Base-by-base conservation (phyloP, 306 rosid genomes). In the Mimosa bimucronata region DNA sequence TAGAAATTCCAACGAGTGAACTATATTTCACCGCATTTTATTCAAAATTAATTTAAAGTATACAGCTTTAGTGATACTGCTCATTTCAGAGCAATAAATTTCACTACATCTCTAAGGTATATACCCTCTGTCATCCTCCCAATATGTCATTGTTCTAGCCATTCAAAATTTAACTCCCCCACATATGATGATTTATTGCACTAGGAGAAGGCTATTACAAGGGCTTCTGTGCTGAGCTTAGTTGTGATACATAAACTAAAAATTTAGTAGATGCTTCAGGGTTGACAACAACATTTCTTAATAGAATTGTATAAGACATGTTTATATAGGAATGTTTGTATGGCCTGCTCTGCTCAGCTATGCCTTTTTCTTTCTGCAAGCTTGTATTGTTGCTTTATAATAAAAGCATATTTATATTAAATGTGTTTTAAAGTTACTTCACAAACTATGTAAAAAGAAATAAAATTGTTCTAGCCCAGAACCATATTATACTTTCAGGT, bases 371-470 rank as follows among this genome's bases (percentile, higher is more conserved):
- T 31, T n/a, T 40, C 30, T 40, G 31, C 52, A 38, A 26, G 31
- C 72, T 66, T 66, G 18, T 66, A 37, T 66, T 37, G 72, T 38
- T 38, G 50, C 50, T 19, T 67, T 19, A 18, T 38, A 38, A 38
- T 38, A 67, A 38, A 19, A 67, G 9, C 38, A 34, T n/a, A n/a
- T 34, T 34, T 21, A n/a, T 1, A 10, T 12, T 68, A 68, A 69
- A 69, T 42, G 14, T 42, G 42, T 69, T 67, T 1, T 21, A 10
- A 18, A n/a, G 29, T 12, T n/a, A 8, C 18, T 41, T 38, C 38
- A 68, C 73, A 68, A 68, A 68, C 53, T 4, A 46, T 40, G 52
- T n/a, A 19, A 66, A 66, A 66, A 28, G 9, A 34, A 66, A 19
- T 8, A 34, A 65, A 65, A 31, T 31, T 18, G 16, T 37, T 34